These are phyloP conservation scores for Urtica urens DNA, from an alignment of 306 rosid species.

Conservation along the genomic window DNA sequence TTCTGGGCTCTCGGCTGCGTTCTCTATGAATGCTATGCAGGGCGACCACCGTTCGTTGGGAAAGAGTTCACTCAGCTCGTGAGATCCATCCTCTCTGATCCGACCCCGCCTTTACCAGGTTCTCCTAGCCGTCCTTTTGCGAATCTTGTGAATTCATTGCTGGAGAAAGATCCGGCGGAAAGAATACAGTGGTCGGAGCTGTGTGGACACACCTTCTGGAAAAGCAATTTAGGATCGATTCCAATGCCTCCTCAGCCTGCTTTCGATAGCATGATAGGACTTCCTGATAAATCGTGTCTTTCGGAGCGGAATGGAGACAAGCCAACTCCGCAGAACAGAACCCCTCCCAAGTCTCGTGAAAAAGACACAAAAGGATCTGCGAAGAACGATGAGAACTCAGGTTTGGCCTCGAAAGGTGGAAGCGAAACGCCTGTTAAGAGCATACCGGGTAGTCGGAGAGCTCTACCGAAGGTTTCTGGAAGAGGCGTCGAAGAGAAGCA, in stretches of 20 bases:
- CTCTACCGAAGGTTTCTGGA: conserved; percentile 61
- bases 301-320: conserved; percentile 78
- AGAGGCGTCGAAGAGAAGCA: conserved; percentile 51
- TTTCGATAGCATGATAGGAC: conserved; percentile 66
- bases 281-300: conserved; percentile 50
- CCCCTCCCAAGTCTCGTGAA: conserved; percentile 77
- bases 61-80: conserved; percentile 89
- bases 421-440: conserved; percentile 62
- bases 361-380: conserved; percentile 49
- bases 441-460: conserved; percentile 53
- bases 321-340: conserved; percentile 46
- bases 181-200: conserved; percentile 89
- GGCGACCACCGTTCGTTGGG: conserved; percentile 89
- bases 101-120: conserved; percentile 80
- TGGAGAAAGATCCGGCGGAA: conserved; percentile 92
- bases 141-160: conserved; percentile 69
- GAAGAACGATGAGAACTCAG: conserved; percentile 69
- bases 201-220: conserved; percentile 89
- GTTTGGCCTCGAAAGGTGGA: conserved; percentile 40
- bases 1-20: conserved; percentile 98
- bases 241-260: conserved; percentile 89
- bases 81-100: conserved; percentile 82
- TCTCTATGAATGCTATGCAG: conserved; percentile 79
- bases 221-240: conserved; percentile 42
- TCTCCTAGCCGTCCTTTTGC: conserved; percentile 86